Base-by-base conservation (phyloP, 1,139 yeast genomes). In the Candida frijolesensis region DNA sequence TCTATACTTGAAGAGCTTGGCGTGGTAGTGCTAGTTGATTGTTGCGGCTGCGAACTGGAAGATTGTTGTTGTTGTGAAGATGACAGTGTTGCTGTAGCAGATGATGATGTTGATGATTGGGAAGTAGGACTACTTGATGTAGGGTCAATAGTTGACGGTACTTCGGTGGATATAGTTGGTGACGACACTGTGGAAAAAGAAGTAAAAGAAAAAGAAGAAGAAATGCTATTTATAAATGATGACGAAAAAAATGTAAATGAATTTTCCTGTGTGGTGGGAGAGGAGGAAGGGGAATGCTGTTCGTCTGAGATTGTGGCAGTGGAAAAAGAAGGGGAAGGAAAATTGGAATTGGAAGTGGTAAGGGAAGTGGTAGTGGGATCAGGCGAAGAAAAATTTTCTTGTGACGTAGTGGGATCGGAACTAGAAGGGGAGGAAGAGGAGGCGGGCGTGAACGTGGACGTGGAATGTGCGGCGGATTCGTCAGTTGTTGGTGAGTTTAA, bases 101-200 rank as follows among this genome's bases (percentile, higher is more conserved):
- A 6, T 7, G 51, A 33, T 15, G 27, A 25, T 12, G 27, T 44
- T 2, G 27, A 16, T 15, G 33, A 22, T 22, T 12, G 15, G 5
- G 37, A 34, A 37, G 33, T 44, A 16, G 27, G 18, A 39, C 39
- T 44, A 29, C 42, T 37, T 30, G 49, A 18, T 3, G 46, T 10
- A 8, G 22, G n/a, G 7, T 11, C 30, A 39, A 33, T 25, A 39
- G 42, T 27, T 15, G 43, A 40, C 14, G 43, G 43, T 27, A 27
- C 34, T 40, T 27, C 43, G 15, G 34, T 40, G 15, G 30, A 25
- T 15, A 27, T 3, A 15, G 9, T 19, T 40, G 43, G 34, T 9
- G 43, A 40, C 43, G 43, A 40, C 43, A 40, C 25, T 14, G 33
- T 40, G 43, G 43, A 40, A 40, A 29, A 19, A 40, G 18, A 40